phyloP scores from a whole-genome alignment of 2,329 filamentous ascomycete species.

The Claviceps capensis region DNA sequence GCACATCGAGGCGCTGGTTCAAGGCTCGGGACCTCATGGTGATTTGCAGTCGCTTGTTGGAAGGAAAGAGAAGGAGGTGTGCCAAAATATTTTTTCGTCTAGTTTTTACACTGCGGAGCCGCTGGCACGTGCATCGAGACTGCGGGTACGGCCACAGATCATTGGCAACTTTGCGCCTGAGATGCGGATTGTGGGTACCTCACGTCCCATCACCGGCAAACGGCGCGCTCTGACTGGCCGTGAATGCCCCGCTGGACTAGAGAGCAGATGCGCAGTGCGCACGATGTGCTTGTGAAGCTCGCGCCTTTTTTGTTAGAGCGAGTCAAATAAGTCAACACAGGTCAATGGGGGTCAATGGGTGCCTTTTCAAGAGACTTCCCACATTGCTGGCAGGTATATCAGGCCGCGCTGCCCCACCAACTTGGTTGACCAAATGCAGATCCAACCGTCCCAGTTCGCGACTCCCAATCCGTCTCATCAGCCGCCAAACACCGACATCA shows the following conservation, averaged over 20 bases:
- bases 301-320: no score
- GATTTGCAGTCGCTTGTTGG: neutral
- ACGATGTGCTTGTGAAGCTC: no score
- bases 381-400: neutral
- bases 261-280: no score
- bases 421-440: neutral
- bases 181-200: no score
- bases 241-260: no score
- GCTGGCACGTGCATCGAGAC: neutral
- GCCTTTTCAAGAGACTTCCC: neutral
- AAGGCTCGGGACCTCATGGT: neutral
- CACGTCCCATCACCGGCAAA: no score
- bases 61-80: no score
- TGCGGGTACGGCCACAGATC: neutral
- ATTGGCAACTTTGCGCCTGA: neutral
- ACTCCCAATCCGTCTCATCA: neutral
- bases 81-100: neutral
- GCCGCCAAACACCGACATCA: no score
- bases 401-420: slow-evolving; percentile 2
- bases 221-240: no score
- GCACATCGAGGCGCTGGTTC: neutral
- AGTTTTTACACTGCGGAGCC: neutral
- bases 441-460: neutral
- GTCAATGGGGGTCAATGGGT: no score
- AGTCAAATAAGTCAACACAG: no score